Conservation (phyloP, 768 basidiomycete genomes). For the Filobasidium floriforme region DNA sequence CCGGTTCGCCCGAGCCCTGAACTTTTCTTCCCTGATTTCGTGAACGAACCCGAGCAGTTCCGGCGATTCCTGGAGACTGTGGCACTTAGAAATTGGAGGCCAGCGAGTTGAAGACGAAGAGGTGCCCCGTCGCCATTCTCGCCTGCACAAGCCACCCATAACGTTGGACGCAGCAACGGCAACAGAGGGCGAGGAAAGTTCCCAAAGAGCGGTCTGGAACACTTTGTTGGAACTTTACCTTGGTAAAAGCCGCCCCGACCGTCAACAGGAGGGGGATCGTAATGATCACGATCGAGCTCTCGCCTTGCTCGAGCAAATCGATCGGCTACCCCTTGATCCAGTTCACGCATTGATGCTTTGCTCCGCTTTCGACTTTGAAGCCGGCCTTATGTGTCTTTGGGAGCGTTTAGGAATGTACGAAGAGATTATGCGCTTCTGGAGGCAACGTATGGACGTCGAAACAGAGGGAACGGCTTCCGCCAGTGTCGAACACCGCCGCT, state of each 20-base stretch:
- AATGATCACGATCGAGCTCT: constrained; percentile 57
- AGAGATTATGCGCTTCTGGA: constrained; percentile 87
- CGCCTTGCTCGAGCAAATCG: constrained; percentile 54
- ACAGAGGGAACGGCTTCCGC: constrained; percentile 15
- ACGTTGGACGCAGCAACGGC: constrained; percentile 32
- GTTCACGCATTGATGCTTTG: constrained; percentile 93
- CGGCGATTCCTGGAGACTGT: constrained; percentile 82
- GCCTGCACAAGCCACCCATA: constrained; percentile 33
- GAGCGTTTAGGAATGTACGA: constrained; percentile 94
- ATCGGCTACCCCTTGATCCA: constrained; percentile 64
- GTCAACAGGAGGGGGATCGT: constrained; percentile 45
- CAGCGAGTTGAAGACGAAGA: constrained; percentile 50
- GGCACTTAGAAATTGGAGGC: constrained; percentile 67
- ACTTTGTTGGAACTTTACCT: constrained; percentile 90
- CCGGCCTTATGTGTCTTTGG: constrained; percentile 82
- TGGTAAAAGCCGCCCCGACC: constrained; percentile 39
- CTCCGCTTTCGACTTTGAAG: constrained; percentile 70
- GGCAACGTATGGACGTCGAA: constrained; percentile 50
- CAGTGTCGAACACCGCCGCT: constrained; percentile 40
- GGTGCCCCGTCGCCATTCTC: background rate
- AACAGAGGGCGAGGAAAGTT: constrained; percentile 50
- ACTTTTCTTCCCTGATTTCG: constrained; percentile 86
- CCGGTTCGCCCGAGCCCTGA: constrained; percentile 59
- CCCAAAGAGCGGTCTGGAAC: constrained; percentile 87
- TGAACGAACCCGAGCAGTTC: constrained; percentile 77